Base-by-base conservation (phyloP, 495 filamentous ascomycete genomes). In the Filosporella fistucella region DNA sequence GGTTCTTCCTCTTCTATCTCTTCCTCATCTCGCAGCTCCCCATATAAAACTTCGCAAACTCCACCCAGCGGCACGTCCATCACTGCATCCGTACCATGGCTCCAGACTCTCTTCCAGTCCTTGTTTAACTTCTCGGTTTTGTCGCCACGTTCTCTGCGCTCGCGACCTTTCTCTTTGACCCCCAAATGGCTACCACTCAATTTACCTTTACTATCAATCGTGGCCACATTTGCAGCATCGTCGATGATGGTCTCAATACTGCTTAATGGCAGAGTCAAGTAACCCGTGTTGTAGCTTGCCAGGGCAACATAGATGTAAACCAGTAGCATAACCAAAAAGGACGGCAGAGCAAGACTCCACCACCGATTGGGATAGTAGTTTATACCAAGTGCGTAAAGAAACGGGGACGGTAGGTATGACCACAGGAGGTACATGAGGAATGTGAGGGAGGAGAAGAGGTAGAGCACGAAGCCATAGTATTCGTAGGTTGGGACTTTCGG, bases 391-490 rank as follows among this genome's bases (percentile, higher is more conserved):
- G 90, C 88, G 62, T 95, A 88, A 20, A 98, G 75, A 63, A 97
- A 89, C 0, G 89, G 87, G 16, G 86, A 88, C 0, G 93, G 93
- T 2, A 96, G 82, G 63, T 89, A 97, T 11, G 87, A 85, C 93
- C 94, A 98, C 2, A 97, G 76, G 9, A 97, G 72, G 62, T 97
- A 97, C 41, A 96, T 84, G 21, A 91, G 63, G 62, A 96, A 97
- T 1, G 77, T 80, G 29, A 90, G 68, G 12, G 78, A 84, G 28
- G 82, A 87, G 57, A 87, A 84, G 21, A 98, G 75, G 63, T 98
- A 97, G 21, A 98, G 76, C 41, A 93, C 91, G 68, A 98, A 97
- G 52, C 93, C 93, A 63, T 98, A 97, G 76, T 98, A 98, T 61
- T 98, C 93, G 65, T 98, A 97, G 0, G 93, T 98, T 8, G 93